These are phyloP conservation scores for Diaporthe australafricana DNA, from an alignment of 2,329 filamentous ascomycete species.

Conservation along the genomic window DNA sequence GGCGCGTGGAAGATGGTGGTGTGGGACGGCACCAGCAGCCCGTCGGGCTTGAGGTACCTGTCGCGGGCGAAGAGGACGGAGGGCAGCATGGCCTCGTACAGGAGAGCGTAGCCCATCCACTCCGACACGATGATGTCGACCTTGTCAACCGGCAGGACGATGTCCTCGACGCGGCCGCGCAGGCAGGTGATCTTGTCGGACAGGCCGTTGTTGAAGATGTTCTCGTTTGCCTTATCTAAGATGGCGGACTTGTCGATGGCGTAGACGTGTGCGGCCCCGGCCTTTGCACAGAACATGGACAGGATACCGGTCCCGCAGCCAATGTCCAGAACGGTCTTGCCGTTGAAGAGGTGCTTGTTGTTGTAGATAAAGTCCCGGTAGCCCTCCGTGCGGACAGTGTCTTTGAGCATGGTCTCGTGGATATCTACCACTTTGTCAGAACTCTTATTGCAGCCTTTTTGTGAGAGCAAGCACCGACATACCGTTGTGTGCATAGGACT, in stretches of 20 bases:
- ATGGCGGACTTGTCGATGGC: slow-evolving; percentile 95
- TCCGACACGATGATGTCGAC: slow-evolving; percentile 97
- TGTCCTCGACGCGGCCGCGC: slow-evolving; percentile 89
- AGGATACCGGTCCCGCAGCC: slow-evolving; percentile 90
- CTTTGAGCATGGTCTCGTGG: slow-evolving; percentile 96
- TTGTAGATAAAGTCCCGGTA: slow-evolving; percentile 96
- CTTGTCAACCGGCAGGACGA: slow-evolving; percentile 78
- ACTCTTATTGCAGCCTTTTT: not conserved
- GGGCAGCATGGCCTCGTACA: slow-evolving; percentile 97
- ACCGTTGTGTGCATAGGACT: slow-evolving; percentile 75
- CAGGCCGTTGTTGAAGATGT: slow-evolving; percentile 84
- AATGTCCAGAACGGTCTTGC: slow-evolving; percentile 91
- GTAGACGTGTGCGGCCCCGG: slow-evolving; percentile 86
- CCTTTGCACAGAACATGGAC: slow-evolving; percentile 93
- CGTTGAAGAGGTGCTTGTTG: slow-evolving; percentile 89
- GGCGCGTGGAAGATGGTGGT: slow-evolving; percentile 86
- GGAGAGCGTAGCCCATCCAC: slow-evolving; percentile 96
- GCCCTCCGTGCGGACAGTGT: slow-evolving; percentile 86
- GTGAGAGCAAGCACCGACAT: slow-evolving; percentile 40
- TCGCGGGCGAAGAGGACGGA: slow-evolving; percentile 91
- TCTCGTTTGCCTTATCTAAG: slow-evolving; percentile 86
- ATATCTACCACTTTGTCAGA: slow-evolving; percentile 70
- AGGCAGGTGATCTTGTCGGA: slow-evolving; percentile 81
- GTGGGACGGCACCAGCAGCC: slow-evolving; percentile 88
- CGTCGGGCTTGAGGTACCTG: slow-evolving; percentile 82